Evolutionary conservation across 1,284 basidiomycete genomes (phyloP), one percentile per base, ranked within the genome.

Genomic region (Ceraceosorus guamensis): DNA sequence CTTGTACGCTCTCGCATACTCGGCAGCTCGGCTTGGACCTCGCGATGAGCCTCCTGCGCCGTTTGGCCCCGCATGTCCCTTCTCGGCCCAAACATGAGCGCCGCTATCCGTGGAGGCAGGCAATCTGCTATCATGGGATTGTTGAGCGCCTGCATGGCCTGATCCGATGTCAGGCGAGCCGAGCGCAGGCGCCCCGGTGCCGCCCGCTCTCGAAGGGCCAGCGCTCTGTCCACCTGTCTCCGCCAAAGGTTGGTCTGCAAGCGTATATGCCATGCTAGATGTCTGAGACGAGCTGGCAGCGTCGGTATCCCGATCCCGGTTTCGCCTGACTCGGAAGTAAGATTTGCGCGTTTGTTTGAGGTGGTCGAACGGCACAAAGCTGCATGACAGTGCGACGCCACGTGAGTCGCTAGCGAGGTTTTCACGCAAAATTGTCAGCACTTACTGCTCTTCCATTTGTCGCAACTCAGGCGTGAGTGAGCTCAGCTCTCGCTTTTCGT

Each of bases 381-480:
- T 53, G 24, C 11, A 24, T 11, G 8, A 7, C 52, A 46, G 2
- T 24, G 24, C 24, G 24, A 30, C 16, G 45, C 30, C 45, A 46
- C n/a, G 50, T 24, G 24, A 49, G 24, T 48, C 31, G n/a, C 24
- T n/a, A 11, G 50, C n/a, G 3, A 48, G 39, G 2, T 16, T 11
- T 16, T 11, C 39, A 41, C 39, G 3, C 39, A 1, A 55, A n/a
- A 16, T 10, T 11, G 24, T 24, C 24, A 24, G 31, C 14, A 66
- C 67, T 49, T 35, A 93, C 90, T 95, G 90, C 76, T 97, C 91
- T 79, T 98, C 93, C 90, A 97, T 95, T 79, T 91, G 87, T 55
- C 88, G 81, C 87, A 93, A 90, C 77, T 97, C 93, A 0, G 84
- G 83, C 56, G 87, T 88, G 56, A 97, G 79, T 51, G 85, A 85